phyloP scores from a whole-genome alignment of 202 grass and related monocot species.

The Saccharum hybrid region DNA sequence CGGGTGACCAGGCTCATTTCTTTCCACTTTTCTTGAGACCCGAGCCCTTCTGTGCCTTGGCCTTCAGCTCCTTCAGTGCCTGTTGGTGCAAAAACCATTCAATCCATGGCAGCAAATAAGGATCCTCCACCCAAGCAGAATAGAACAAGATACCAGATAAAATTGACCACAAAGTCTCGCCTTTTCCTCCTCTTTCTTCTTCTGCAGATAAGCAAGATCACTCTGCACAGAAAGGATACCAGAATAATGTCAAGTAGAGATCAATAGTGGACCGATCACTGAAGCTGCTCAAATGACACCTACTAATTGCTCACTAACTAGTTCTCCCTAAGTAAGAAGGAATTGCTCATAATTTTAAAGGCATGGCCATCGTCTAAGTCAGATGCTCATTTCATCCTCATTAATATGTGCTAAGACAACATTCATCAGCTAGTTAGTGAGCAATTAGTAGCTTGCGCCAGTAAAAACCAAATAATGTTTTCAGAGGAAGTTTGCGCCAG shows the following conservation, averaged over 20 bases:
- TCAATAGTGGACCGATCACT: not conserved
- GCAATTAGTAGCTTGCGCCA: too few relatives aligned
- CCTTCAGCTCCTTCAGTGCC: slow-evolving; percentile 88
- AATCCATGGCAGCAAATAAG: slow-evolving; percentile 3
- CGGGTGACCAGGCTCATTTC: slow-evolving; percentile 51
- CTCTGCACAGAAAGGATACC: slow-evolving; percentile 43
- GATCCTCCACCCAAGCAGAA: not conserved
- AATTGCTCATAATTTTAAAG: not conserved
- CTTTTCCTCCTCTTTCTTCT: slow-evolving; percentile 99
- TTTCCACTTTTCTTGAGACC: slow-evolving; percentile 99
- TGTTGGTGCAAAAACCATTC: slow-evolving; percentile 29
- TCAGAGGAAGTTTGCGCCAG: not conserved
- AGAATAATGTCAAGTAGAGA: not conserved
- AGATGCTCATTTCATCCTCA: not conserved
- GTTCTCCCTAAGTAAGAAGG: not conserved
- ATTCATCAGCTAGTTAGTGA: not conserved
- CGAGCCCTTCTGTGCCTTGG: slow-evolving; percentile 95
- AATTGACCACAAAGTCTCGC: slow-evolving; percentile 5
- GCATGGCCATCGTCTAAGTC: not conserved
- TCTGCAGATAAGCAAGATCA: slow-evolving; percentile 78
- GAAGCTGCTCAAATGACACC: not conserved
- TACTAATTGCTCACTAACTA: too few relatives aligned
- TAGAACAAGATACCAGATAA: not conserved
- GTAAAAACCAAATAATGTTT: not conserved
- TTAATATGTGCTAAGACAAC: not conserved